phyloP scores from a whole-genome alignment of 2,329 filamentous ascomycete genomes.

The Colletotrichum sp. region DNA sequence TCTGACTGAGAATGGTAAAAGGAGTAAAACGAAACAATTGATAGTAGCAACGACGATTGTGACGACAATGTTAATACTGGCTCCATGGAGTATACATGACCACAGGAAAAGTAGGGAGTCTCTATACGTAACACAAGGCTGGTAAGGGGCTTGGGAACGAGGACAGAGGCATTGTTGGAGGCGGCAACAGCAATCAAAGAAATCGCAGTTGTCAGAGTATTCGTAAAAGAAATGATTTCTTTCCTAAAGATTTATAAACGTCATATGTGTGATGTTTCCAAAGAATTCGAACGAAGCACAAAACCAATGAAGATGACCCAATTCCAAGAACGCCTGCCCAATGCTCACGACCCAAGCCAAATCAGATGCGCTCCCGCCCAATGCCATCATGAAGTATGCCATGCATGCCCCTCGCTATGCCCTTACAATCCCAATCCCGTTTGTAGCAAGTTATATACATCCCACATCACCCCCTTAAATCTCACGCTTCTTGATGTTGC shows the following conservation, averaged over 20 bases:
- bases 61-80: not conserved
- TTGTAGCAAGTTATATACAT: not conserved
- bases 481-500: constrained; percentile 37
- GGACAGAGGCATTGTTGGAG: not conserved
- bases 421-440: not conserved
- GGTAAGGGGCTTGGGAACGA: not conserved
- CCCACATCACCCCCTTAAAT: not conserved
- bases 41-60: not conserved
- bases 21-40: too few relatives aligned
- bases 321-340: not conserved
- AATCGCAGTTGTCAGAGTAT: not conserved
- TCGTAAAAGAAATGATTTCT: not conserved
- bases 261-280: not conserved
- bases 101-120: not conserved
- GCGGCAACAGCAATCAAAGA: not conserved
- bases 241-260: not conserved
- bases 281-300: not conserved
- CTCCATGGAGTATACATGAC: too few relatives aligned
- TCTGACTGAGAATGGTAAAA: too few relatives aligned
- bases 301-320: not conserved
- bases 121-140: not conserved
- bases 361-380: not conserved
- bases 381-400: not conserved
- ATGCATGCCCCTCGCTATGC: not conserved
- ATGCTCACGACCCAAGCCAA: not conserved